Conservation (phyloP, 306 rosid species). For the Cicer judaicum region DNA sequence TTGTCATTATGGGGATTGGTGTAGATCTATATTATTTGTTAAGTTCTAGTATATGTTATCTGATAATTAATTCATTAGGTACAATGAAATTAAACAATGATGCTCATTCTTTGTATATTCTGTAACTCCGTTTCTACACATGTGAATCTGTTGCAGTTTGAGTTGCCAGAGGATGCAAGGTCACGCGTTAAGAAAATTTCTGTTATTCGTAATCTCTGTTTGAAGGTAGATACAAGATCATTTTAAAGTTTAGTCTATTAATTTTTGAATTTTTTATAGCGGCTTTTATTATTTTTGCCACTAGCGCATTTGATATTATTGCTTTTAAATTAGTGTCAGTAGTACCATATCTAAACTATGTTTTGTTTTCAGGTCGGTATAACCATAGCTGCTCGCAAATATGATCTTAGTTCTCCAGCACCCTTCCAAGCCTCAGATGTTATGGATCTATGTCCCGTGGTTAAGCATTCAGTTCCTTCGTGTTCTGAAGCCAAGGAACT, state of each 20-base stretch:
- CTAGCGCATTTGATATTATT: neutral
- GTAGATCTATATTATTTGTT: neutral
- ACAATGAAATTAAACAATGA: neutral
- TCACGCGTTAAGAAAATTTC: constrained; percentile 72
- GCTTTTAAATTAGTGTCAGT: constrained; percentile 3
- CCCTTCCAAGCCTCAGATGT: constrained; percentile 89
- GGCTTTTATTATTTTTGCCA: neutral
- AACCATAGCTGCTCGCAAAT: constrained; percentile 83
- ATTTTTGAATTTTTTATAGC: constrained; percentile 11
- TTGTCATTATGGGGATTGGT: neutral
- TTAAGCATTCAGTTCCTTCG: constrained; percentile 92
- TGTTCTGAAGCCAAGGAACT: constrained; percentile 98
- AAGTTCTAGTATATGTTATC: neutral
- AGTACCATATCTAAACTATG: constrained; percentile 20
- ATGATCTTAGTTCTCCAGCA: constrained; percentile 69
- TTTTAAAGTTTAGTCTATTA: constrained; percentile 34
- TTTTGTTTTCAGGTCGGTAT: constrained; percentile 73
- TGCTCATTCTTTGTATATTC: constrained; percentile 31
- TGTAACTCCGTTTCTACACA: constrained; percentile 3
- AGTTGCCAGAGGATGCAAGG: constrained; percentile 79
- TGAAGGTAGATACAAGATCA: constrained; percentile 63
- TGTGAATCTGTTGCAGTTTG: constrained; percentile 65
- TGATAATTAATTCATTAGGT: neutral
- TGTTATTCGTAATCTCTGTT: constrained; percentile 88
- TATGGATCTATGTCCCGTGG: constrained; percentile 85